A percentile compares a stretch with the other conserved stretches of the same genome.
phyloP scores from a whole-genome alignment of 371 early-diverging fungal genomes.

The Mortierella sp. region DNA sequence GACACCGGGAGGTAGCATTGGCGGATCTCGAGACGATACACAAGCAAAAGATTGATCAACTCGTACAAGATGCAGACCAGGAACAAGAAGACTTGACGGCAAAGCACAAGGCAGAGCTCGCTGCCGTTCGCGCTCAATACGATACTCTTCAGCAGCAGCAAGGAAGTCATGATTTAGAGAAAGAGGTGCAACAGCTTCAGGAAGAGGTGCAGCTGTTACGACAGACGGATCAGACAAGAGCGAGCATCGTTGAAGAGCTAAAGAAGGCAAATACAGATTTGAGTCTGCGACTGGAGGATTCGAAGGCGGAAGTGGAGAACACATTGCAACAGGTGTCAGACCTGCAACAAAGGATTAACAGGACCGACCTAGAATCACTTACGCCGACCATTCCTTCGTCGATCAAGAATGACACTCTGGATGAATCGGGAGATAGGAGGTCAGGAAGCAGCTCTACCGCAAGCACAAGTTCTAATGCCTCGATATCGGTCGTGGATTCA shows the following conservation, averaged over 20 bases:
- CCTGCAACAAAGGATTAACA: not conserved
- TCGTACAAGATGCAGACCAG: conserved; percentile 34
- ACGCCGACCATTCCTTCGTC: not conserved
- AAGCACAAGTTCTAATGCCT: not conserved
- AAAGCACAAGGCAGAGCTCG: conserved; percentile 14
- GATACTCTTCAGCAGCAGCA: conserved; percentile 10
- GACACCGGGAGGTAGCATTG: conserved; percentile 21
- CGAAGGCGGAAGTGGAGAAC: conserved; percentile 4
- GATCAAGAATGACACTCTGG: not conserved
- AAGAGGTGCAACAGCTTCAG: not conserved
- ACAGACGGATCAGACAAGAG: not conserved
- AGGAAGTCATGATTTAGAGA: not conserved
- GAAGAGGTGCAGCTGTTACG: not conserved
- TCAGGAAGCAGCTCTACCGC: not conserved
- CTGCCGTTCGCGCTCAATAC: not conserved
- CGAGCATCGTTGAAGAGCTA: not conserved
- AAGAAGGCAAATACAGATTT: conserved; percentile 12
- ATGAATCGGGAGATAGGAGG: not conserved
- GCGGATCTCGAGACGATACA: conserved; percentile 23
- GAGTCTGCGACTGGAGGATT: conserved; percentile 8
- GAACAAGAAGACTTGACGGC: conserved; percentile 23
- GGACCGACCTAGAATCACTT: not conserved
- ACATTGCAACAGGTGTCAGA: conserved; percentile 6
- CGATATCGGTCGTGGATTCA: not conserved
- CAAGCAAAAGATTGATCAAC: conserved; percentile 22